Conservation (phyloP, 2,329 filamentous ascomycete genomes). For the Claviceps sp. region DNA sequence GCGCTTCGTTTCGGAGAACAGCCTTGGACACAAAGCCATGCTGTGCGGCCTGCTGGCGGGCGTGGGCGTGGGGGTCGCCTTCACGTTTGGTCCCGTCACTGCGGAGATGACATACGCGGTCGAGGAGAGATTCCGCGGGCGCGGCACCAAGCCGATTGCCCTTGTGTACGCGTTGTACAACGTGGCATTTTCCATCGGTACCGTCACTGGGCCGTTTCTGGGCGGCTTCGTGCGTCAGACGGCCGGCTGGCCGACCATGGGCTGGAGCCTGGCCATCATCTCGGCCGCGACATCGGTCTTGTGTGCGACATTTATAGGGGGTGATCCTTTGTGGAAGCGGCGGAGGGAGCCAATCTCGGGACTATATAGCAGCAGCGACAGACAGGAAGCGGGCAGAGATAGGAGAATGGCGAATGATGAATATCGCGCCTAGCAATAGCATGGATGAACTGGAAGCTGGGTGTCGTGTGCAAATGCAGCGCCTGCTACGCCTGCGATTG, state of each 20-base stretch:
- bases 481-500: no score
- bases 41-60: slow-evolving; percentile 19
- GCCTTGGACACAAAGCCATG: slow-evolving; percentile 16
- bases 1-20: slow-evolving; percentile 19
- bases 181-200: slow-evolving; percentile 20
- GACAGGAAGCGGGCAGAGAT: neutral
- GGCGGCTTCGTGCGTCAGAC: slow-evolving; percentile 21
- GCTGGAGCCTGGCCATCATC: slow-evolving; percentile 18
- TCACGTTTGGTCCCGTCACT: slow-evolving; percentile 22
- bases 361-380: neutral
- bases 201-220: slow-evolving; percentile 20
- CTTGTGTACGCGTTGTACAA: slow-evolving; percentile 23
- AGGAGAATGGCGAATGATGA: neutral
- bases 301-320: slow-evolving; percentile 17
- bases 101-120: slow-evolving; percentile 23
- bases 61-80: slow-evolving; percentile 16
- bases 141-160: slow-evolving; percentile 15
- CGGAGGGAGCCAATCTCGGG: neutral
- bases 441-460: no score
- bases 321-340: slow-evolving; percentile 14
- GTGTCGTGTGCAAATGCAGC: no score
- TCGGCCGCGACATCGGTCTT: slow-evolving; percentile 15
- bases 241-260: slow-evolving; percentile 20
- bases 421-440: neutral
- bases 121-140: slow-evolving; percentile 9